A percentile compares a stretch with the other conserved stretches of the same genome.
phyloP scores from a whole-genome alignment of 2,329 filamentous ascomycete genomes.

The Helminthosporium solani region DNA sequence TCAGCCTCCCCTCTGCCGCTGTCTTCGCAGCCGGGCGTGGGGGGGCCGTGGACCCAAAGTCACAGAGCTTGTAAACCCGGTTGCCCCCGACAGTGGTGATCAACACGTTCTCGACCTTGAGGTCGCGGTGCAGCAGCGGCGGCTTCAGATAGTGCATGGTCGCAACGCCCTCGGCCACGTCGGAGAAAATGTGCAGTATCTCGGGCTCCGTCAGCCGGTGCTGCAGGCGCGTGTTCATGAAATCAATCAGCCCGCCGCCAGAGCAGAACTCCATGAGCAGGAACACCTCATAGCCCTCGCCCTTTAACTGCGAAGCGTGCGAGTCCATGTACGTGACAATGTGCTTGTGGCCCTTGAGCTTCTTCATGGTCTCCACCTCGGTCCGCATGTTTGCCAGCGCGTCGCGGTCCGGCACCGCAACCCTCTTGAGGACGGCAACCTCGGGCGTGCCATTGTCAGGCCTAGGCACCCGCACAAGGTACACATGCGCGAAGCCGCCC shows the following conservation, averaged over 20 bases:
- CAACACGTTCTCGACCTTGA: conserved; percentile 97
- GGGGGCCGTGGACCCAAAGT: conserved; percentile 89
- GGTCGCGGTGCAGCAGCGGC: conserved; percentile 83
- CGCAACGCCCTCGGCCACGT: conserved; percentile 92
- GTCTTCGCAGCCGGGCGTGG: conserved; percentile 83
- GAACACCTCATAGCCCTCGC: conserved; percentile 96
- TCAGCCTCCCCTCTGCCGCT: conserved; percentile 81
- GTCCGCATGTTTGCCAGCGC: conserved; percentile 93
- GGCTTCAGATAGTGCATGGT: conserved; percentile 99
- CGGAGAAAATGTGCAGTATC: conserved; percentile 94
- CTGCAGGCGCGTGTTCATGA: conserved; percentile 98
- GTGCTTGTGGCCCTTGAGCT: conserved; percentile 90
- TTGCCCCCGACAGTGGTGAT: conserved; percentile 70
- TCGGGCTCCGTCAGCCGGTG: conserved; percentile 96
- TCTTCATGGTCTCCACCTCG: conserved; percentile 99
- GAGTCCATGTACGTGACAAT: conserved; percentile 99
- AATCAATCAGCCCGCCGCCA: conserved; percentile 94
- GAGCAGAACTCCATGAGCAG: conserved; percentile 97
- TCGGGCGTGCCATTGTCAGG: conserved; percentile 78
- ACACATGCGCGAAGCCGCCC: conserved; percentile 97
- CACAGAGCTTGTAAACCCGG: conserved; percentile 89
- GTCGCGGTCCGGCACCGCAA: conserved; percentile 95
- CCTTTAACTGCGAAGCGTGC: conserved; percentile 89
- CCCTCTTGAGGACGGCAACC: conserved; percentile 84
- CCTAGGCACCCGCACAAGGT: conserved; percentile 80